Conservation (phyloP, 2,329 filamentous ascomycete species). For the Aspergillus amoenus region DNA sequence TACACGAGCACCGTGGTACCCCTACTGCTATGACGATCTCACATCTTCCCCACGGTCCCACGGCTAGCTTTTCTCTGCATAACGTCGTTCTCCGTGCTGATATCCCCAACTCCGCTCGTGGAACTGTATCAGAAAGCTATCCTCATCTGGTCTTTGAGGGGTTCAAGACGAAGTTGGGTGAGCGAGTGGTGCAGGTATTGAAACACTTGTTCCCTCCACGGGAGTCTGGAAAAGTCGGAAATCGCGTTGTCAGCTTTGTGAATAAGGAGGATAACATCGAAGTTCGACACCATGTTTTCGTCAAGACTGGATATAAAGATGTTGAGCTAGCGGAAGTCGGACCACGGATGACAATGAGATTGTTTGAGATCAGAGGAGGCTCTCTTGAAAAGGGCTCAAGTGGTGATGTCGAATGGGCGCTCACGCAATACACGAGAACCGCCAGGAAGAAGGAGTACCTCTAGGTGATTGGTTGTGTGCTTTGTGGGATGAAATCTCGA, state of each 20-base stretch:
- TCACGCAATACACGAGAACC: conserved; percentile 93
- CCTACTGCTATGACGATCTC: conserved; percentile 86
- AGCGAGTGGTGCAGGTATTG: conserved; percentile 81
- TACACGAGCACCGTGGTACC: conserved; percentile 90
- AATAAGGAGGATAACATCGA: conserved; percentile 88
- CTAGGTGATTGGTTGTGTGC: conserved; percentile 40
- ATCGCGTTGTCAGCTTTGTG: conserved; percentile 86
- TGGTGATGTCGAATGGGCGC: conserved; percentile 93
- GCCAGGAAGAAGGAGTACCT: conserved; percentile 94
- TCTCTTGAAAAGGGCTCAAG: conserved; percentile 87
- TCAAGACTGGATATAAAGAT: conserved; percentile 84
- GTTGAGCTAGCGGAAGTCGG: conserved; percentile 89
- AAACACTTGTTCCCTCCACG: conserved; percentile 93
- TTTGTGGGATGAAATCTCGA: background rate
- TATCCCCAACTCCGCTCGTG: conserved; percentile 81
- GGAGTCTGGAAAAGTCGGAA: conserved; percentile 81
- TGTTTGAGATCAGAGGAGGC: conserved; percentile 89
- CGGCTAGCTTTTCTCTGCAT: conserved; percentile 81
- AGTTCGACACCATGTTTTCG: conserved; percentile 90
- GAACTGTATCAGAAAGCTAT: conserved; percentile 88
- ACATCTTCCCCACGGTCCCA: conserved; percentile 86
- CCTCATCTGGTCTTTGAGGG: conserved; percentile 95
- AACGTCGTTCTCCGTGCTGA: conserved; percentile 92
- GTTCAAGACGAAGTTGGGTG: conserved; percentile 77
- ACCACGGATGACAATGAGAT: conserved; percentile 93